Conservation (phyloP, 2,329 filamentous ascomycete species). For the Cercospora beticola region DNA sequence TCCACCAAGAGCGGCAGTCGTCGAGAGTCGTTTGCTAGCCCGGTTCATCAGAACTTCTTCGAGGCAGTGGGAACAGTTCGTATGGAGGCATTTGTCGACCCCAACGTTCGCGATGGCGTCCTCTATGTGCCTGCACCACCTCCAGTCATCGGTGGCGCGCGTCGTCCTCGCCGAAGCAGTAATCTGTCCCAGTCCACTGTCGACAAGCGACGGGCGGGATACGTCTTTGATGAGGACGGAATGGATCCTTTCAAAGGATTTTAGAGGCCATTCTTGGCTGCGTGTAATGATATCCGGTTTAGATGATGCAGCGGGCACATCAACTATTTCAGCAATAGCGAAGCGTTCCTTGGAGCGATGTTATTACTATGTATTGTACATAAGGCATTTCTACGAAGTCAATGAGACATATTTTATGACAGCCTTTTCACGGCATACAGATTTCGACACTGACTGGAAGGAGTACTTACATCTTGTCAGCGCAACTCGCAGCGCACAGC, state of each 20-base stretch:
- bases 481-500: neutral
- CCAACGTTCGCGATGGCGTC: conserved; percentile 36
- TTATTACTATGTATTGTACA: conserved; percentile 10
- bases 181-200: conserved; percentile 33
- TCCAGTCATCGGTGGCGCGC: conserved; percentile 20
- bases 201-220: conserved; percentile 36
- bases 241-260: conserved; percentile 41
- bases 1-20: conserved; percentile 31
- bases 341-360: neutral
- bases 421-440: neutral
- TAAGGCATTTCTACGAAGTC: conserved; percentile 12
- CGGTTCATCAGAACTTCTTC: conserved; percentile 62
- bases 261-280: conserved; percentile 17
- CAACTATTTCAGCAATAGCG: neutral
- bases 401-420: neutral
- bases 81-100: conserved; percentile 93
- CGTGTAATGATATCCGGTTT: conserved; percentile 3
- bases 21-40: conserved; percentile 31
- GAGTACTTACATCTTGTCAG: neutral
- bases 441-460: neutral
- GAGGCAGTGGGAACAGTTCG: conserved; percentile 87
- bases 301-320: conserved; percentile 4
- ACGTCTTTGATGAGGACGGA: conserved; percentile 39
- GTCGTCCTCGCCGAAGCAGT: conserved; percentile 30
- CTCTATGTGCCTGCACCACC: conserved; percentile 36